Conservation (phyloP, 73 alveolate genomes). For the Paraurostyla sp. region DNA sequence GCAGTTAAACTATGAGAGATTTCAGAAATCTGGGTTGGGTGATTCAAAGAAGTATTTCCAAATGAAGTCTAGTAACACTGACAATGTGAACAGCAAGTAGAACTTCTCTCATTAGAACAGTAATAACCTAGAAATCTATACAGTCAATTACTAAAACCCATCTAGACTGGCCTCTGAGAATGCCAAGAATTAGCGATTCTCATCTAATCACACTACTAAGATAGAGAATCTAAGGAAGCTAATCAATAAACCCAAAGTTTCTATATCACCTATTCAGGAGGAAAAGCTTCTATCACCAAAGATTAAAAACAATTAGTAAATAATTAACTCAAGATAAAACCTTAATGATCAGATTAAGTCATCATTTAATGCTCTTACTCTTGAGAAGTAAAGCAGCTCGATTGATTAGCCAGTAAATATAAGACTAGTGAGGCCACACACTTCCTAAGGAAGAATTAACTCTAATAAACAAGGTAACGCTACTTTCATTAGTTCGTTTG, state of each 20-base stretch:
- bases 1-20: slow-evolving; percentile 7
- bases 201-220: not conserved
- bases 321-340: not conserved
- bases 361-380: not conserved
- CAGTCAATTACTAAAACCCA: not conserved
- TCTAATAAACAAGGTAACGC: not conserved
- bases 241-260: not conserved
- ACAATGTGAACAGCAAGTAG: not conserved
- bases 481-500: not conserved
- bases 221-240: not conserved
- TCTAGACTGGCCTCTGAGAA: too few relatives aligned
- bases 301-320: not conserved
- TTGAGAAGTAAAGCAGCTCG: too few relatives aligned
- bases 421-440: not conserved
- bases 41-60: not conserved
- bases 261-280: not conserved
- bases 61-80: not conserved
- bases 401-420: not conserved
- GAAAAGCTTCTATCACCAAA: not conserved
- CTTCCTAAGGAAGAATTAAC: slow-evolving; percentile 1
- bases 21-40: not conserved
- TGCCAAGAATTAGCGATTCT: not conserved
- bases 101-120: too few relatives aligned
- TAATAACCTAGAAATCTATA: slow-evolving; percentile 8
- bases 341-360: not conserved